Evolutionary conservation across 1,139 yeast species (phyloP), one percentile per base, ranked within the genome.

Genomic region (Yamadazyma friedrichii): DNA sequence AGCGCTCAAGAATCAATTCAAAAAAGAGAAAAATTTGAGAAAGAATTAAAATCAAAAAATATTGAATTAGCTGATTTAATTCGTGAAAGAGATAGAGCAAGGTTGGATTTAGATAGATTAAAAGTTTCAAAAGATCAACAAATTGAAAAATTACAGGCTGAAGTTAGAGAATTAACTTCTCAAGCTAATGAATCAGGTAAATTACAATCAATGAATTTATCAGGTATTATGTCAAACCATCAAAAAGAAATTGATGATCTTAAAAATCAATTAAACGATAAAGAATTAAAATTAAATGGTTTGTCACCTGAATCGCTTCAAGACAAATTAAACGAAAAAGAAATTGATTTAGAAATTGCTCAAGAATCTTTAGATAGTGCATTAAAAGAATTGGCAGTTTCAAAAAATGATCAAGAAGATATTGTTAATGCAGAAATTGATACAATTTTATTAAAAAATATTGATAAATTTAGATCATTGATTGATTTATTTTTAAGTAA

Each of bases 1-100:
- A 85, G 95, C 46, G 96, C 97, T 8, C 96, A 88, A 59, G 97
- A 89, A 61, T 87, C 96, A 0, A 81, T 89, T 47, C 85, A 85
- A 52, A 85, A 83, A 62, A 82, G 91, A 51, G 96, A 89, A 56
- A 81, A 80, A 56, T 67, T 87, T 32, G 96, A 89, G 61, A 81
- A 86, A 47, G 96, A 88, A 47, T 67, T 88, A 61, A 88, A 87
- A 59, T 77, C 93, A 12, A 89, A 89, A 65, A 89, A 88, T 57
- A 74, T 88, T 40, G 96, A 89, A 60, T 73, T 89, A 50, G 96
- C 96, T 1, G 96, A 88, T 55, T 74, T 89, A 54, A 88, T 88
- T 45, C 78, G 95, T 47, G 96, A 89, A 58, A 80, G 97, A 48
- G 97, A 89, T 56, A 75, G 95, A 44, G 95, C 96, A 1, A 77